Percentiles rank a stretch among this genome's conserved stretches.
Evolutionary conservation across 2,329 filamentous ascomycete genomes (phyloP).

Genomic region (Lachnellula hyalina): DNA sequence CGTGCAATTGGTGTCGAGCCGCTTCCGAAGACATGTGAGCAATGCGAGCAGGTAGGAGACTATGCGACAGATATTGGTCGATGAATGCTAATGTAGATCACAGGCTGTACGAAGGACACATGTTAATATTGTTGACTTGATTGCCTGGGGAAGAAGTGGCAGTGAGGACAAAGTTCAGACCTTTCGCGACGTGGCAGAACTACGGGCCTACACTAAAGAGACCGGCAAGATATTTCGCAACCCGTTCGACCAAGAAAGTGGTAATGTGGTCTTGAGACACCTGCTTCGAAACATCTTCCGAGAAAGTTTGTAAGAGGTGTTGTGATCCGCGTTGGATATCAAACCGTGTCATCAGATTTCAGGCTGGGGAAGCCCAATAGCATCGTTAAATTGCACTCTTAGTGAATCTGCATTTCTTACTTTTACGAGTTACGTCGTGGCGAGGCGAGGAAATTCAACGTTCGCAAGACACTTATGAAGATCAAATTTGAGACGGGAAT

Average conservation of each 20-base stretch:
- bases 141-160: constrained; percentile 20
- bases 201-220: constrained; percentile 17
- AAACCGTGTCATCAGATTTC: too few relatives aligned
- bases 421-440: too few relatives aligned
- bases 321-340: too few relatives aligned
- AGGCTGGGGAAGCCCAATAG: too few relatives aligned
- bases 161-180: constrained; percentile 20
- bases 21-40: constrained; percentile 18
- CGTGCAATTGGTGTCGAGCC: constrained; percentile 18
- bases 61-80: constrained; percentile 10
- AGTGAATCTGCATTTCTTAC: too few relatives aligned
- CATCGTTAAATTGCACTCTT: too few relatives aligned
- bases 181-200: constrained; percentile 16
- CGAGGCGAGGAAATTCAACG: too few relatives aligned
- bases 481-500: too few relatives aligned
- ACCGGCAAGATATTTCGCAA: constrained; percentile 22
- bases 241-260: constrained; percentile 15
- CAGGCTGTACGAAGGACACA: constrained; percentile 19
- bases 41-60: constrained; percentile 19
- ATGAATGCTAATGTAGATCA: constrained; percentile 14
- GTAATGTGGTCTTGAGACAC: constrained; percentile 23
- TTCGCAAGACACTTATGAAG: too few relatives aligned
- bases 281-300: constrained; percentile 21
- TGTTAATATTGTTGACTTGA: constrained; percentile 23
- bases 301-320: constrained; percentile 10